Evolutionary conservation across 768 basidiomycete species (phyloP), one percentile per base, ranked within the genome.

Genomic region (Xerocomus spinulosus): DNA sequence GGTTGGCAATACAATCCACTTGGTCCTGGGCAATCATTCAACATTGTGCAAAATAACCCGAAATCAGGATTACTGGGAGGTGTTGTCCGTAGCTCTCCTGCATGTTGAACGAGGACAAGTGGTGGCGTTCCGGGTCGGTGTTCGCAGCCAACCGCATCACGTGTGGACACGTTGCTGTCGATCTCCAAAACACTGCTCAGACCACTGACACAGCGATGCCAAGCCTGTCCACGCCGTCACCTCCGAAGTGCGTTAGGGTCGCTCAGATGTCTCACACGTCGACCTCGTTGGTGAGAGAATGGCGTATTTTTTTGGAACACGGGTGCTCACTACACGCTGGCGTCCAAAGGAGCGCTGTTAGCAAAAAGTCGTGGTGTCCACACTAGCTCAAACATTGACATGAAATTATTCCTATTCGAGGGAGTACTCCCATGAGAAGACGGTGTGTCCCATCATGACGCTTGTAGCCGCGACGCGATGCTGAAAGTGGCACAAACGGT

Each of bases 1-100:
- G 60, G 21, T 58, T 62, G 10, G 75, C 68, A 49, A 89, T 78
- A 45, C 76, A 71, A 42, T 87, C 84, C 17, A 85, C 80, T 71
- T 87, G 86, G 60, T 87, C 87, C 86, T 89, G 59, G 25, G 7
- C 34, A 28, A 30, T 18, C 2, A 32, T 43, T 60, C 47, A 64
- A 49, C 25, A 18, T 44, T 20, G 13, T 21, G n/a, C 18, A 29
- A 9, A 24, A 30, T 14, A 41, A 28, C 43, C 35, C 30, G 53
- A 41, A 44, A 44, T 45, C 33, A 3, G 18, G 2, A 36, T 69
- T 72, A 83, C 82, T 55, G 80, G 82, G 45, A 85, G 70, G 40
- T 55, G 59, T 58, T 73, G 69, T 18, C 82, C 82, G 54, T 77
- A 84, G 28, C 64, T 73, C 33, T 59, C 48, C 24, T 56, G 43